These are phyloP conservation scores for Mycena indigotica DNA, from an alignment of 768 basidiomycete species.

Conservation along the genomic window DNA sequence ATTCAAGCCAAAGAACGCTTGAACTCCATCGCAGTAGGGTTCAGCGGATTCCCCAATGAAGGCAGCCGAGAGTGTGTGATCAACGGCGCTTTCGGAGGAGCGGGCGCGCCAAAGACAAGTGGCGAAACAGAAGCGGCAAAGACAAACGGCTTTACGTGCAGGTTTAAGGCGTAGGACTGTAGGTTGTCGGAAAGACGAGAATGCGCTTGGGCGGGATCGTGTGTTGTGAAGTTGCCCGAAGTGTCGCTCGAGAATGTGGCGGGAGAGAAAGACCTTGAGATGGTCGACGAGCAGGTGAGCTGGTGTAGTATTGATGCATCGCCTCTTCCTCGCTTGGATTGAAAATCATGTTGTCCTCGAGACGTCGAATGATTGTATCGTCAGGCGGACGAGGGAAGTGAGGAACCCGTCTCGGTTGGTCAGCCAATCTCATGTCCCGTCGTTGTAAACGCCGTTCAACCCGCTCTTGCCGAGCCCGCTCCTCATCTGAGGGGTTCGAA, in stretches of 20 bases:
- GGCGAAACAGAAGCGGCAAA: constrained; percentile 53
- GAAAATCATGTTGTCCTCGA: constrained; percentile 72
- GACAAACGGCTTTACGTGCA: constrained; percentile 81
- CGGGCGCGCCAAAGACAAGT: constrained; percentile 30
- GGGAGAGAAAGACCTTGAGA: too few relatives aligned
- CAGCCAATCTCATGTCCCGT: constrained; percentile 45
- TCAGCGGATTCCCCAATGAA: constrained; percentile 70
- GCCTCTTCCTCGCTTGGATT: constrained; percentile 83
- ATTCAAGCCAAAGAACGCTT: constrained; percentile 53
- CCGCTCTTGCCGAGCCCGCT: constrained; percentile 71
- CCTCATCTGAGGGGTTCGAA: constrained; percentile 91
- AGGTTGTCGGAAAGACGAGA: constrained; percentile 54
- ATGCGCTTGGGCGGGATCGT: constrained; percentile 66
- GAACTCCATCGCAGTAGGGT: constrained; percentile 81
- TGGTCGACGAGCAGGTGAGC: constrained; percentile 48
- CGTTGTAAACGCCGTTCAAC: constrained; percentile 64
- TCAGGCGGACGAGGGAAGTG: constrained; percentile 80
- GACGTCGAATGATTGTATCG: constrained; percentile 41
- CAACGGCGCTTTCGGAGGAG: constrained; percentile 35
- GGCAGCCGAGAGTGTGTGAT: constrained; percentile 45
- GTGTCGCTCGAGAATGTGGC: constrained; percentile 64
- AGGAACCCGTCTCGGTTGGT: constrained; percentile 72
- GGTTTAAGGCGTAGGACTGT: constrained; percentile 57
- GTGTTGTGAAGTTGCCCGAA: constrained; percentile 63
- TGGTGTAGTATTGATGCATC: constrained; percentile 46